Base-by-base conservation (phyloP, 2,329 filamentous ascomycete genomes). In the Amauroascus niger region DNA sequence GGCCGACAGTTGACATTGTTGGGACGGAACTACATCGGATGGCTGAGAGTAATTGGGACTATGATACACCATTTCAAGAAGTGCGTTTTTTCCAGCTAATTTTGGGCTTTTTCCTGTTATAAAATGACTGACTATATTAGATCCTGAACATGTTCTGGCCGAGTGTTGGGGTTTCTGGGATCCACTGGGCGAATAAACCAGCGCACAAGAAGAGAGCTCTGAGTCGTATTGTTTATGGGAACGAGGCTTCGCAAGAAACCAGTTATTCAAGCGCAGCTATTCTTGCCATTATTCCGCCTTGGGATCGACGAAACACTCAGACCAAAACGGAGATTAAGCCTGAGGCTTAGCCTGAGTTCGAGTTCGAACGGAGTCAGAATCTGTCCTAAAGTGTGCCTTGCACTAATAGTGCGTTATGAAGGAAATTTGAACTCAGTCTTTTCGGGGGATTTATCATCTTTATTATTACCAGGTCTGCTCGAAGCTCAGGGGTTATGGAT, bases 201-300 rank as follows among this genome's bases (percentile, higher is more conserved):
- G 14, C 13, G 6, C 16, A 51, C 22, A 2, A 22, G 18, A 9
- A 45, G 20, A 11, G 30, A 40, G 53, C 53, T 8, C 16, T 55
- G 14, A 50, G 6, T 18, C 46, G 40, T 37, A 18, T 55, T 22
- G 18, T 40, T 18, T 49, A 55, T 47, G 48, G 53, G 13, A 55
- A 55, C 33, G 41, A 55, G 33, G 9, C 53, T 18, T 44, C 22
- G 11, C 32, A 40, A 2, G 28, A 44, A 11, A 46, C 14, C 1
- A 16, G 3, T 18, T 55, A 55, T 33, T 55, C 53, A 8, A 50
- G 40, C 28, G 46, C 48, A 16, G 53, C 53, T 13, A 55, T 55
- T 39, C 39, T 55, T 46, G 53, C 53, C 13, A 39, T 55, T 32
- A 39, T 55, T 11, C 53, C 53, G 14, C 47, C 53, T 22, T 55